These are phyloP conservation scores for Cercospora sp. DNA, from an alignment of 2,329 filamentous ascomycete genomes.

Conservation along the genomic window DNA sequence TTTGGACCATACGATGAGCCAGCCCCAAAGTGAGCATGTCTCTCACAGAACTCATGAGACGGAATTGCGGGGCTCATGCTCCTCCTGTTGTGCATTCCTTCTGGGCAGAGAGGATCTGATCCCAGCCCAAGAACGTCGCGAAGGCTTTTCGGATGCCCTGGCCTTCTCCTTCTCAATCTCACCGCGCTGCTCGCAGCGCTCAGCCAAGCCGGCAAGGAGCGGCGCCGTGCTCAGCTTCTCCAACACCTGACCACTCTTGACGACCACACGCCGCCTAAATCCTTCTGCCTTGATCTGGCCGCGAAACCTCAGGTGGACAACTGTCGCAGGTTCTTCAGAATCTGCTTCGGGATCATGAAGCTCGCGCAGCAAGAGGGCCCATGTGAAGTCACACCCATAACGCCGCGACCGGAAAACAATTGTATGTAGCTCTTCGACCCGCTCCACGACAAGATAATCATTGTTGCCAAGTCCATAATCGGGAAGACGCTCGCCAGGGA, in stretches of 20 bases:
- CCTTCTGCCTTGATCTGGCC: conserved; percentile 27
- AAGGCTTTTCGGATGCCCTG: conserved; percentile 5
- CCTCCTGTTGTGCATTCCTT: neutral
- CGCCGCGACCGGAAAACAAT: conserved; percentile 23
- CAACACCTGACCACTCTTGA: conserved; percentile 23
- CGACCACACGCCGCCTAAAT: conserved; percentile 19
- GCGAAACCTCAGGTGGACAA: conserved; percentile 28
- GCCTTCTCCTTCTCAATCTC: conserved; percentile 8
- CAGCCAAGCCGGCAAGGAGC: conserved; percentile 25
- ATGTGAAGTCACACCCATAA: conserved; percentile 25
- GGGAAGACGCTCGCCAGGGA: conserved; percentile 23
- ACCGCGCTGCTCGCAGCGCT: conserved; percentile 22
- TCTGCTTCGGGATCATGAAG: conserved; percentile 9
- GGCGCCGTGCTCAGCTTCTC: conserved; percentile 25
- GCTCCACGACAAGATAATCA: conserved; percentile 27
- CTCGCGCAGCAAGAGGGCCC: conserved; percentile 27
- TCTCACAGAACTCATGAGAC: neutral
- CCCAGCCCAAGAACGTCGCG: conserved; percentile 5
- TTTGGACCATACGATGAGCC: conserved; percentile 30
- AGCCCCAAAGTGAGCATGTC: conserved; percentile 8
- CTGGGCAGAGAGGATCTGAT: conserved; percentile 5
- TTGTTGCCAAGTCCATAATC: conserved; percentile 27
- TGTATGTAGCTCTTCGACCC: conserved; percentile 13
- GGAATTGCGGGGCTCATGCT: neutral
- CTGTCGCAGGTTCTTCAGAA: conserved; percentile 13